Conservation (phyloP, 768 basidiomycete genomes). For the Cystobasidium ongulense region DNA sequence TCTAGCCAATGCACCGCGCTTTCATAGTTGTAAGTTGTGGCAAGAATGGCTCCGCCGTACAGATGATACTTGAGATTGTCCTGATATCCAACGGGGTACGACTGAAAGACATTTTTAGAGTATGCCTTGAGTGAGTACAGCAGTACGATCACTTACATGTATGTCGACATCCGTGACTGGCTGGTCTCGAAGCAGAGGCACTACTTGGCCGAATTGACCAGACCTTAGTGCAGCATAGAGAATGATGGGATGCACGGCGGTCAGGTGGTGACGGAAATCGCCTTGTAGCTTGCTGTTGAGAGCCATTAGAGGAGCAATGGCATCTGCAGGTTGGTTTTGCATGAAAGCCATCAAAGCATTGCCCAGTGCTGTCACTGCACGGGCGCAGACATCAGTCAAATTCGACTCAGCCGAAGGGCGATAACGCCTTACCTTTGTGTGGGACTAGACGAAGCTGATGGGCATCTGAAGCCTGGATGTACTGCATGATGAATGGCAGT, state of each 20-base stretch:
- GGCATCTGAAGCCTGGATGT: conserved; percentile 1
- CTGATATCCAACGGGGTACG: conserved; percentile 58
- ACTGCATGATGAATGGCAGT: background rate
- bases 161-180: conserved; percentile 10
- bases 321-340: conserved; percentile 45
- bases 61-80: conserved; percentile 83
- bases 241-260: background rate
- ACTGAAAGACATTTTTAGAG: conserved; percentile 22
- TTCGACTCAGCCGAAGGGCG: background rate
- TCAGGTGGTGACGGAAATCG: conserved; percentile 44
- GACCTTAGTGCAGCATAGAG: background rate
- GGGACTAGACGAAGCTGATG: conserved; percentile 6
- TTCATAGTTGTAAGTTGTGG: conserved; percentile 58
- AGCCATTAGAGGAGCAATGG: conserved; percentile 56
- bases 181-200: conserved; percentile 20
- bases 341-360: conserved; percentile 1
- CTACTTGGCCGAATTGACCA: background rate
- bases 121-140: conserved; percentile 45
- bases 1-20: conserved; percentile 72
- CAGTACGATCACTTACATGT: background rate
- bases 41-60: conserved; percentile 62
- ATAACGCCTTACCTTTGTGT: background rate
- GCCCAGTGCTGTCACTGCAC: background rate
- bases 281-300: conserved; percentile 57
- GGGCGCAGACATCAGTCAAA: background rate